Percentiles rank a stretch among this genome's conserved stretches.
Evolutionary conservation across 345 rosid genomes (phyloP).

Genomic region (Clarkia xantiana): DNA sequence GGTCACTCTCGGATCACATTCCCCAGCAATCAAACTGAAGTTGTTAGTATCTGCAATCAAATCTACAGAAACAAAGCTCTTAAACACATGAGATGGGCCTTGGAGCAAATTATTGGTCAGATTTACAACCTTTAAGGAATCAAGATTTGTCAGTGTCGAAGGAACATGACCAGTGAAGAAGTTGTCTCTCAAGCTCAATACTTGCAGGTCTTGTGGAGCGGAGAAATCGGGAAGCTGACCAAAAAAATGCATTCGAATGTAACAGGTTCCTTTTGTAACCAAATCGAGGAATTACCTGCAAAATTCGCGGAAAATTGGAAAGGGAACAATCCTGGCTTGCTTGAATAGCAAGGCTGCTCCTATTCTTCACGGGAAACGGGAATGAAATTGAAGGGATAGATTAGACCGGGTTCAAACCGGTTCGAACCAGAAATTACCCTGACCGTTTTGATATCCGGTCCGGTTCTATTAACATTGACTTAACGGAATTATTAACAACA

Average conservation of each 20-base stretch:
- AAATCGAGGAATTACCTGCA: too few species aligned
- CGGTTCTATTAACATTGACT: too few species aligned
- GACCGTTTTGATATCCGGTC: too few species aligned
- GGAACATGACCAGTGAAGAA: conserved; percentile 64
- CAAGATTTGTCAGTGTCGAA: conserved; percentile 36
- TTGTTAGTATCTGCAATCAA: conserved; percentile 46
- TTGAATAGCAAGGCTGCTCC: too few species aligned
- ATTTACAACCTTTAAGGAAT: conserved; percentile 40
- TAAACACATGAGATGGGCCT: conserved; percentile 59
- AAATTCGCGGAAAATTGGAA: too few species aligned
- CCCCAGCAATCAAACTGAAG: conserved; percentile 54
- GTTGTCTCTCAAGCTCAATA: conserved; percentile 69
- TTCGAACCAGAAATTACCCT: too few species aligned
- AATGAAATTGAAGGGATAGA: too few species aligned
- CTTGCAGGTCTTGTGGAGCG: conserved; percentile 37
- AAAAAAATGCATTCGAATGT: conserved; percentile 54
- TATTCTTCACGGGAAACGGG: too few species aligned
- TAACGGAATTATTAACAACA: too few species aligned
- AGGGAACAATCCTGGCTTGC: too few species aligned
- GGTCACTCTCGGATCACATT: conserved; percentile 60
- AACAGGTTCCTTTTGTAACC: too few species aligned
- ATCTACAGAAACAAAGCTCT: conserved; percentile 25
- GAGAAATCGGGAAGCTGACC: conserved; percentile 78
- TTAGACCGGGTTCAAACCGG: too few species aligned
- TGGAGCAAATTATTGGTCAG: conserved; percentile 68